A percentile compares a stretch with the other conserved stretches of the same genome.
phyloP scores from a whole-genome alignment of 768 basidiomycete genomes.

The Suillus subalutaceus region DNA sequence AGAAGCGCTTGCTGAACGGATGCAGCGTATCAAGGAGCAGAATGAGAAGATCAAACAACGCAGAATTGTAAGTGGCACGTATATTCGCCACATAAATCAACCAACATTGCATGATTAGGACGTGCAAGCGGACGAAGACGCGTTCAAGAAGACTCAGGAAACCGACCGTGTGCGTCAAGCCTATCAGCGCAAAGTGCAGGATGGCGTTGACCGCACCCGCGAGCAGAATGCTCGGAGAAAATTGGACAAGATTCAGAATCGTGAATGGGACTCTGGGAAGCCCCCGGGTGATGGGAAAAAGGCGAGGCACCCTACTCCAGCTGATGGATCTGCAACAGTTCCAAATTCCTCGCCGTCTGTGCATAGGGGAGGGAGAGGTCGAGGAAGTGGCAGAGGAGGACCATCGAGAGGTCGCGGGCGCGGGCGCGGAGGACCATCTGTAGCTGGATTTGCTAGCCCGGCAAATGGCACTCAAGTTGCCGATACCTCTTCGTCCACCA shows the following conservation, averaged over 20 bases:
- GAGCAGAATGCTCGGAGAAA: constrained; percentile 82
- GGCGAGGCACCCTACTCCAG: constrained; percentile 13
- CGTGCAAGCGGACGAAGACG: constrained; percentile 80
- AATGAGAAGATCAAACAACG: constrained; percentile 80
- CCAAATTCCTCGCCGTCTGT: constrained; percentile 17
- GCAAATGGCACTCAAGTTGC: constrained; percentile 2
- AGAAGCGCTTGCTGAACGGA: constrained; percentile 68
- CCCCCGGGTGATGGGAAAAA: constrained; percentile 26
- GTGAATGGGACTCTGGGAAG: constrained; percentile 89
- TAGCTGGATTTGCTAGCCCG: not conserved
- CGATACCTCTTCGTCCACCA: not conserved
- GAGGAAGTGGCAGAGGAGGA: constrained; percentile 36
- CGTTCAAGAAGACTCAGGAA: constrained; percentile 72
- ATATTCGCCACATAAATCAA: constrained; percentile 5
- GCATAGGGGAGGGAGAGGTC: constrained; percentile 29
- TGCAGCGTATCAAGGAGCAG: constrained; percentile 70
- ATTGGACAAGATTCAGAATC: constrained; percentile 74
- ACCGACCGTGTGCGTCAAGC: constrained; percentile 60
- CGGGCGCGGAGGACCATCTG: constrained; percentile 33
- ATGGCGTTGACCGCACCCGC: constrained; percentile 66
- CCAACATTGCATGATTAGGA: constrained; percentile 47
- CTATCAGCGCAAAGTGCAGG: constrained; percentile 66
- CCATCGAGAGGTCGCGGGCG: constrained; percentile 40
- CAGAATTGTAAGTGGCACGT: constrained; percentile 48
- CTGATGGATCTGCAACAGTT: constrained; percentile 12